A percentile compares a stretch with the other conserved stretches of the same genome.
Conservation (phyloP, 768 basidiomycete species). For the Tylopilus sp. region DNA sequence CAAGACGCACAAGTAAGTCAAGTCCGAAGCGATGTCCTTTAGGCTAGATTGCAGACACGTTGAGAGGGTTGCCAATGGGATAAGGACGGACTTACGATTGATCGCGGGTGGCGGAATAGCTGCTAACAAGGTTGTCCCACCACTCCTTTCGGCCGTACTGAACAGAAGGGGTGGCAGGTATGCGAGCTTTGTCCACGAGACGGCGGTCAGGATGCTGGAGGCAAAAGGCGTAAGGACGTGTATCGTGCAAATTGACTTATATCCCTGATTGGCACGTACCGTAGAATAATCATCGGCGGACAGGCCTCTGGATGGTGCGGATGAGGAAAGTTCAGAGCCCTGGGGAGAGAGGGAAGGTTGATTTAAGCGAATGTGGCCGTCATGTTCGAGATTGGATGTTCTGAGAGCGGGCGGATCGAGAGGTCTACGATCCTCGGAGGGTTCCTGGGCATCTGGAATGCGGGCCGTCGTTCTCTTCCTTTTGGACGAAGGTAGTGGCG, state of each 20-base stretch:
- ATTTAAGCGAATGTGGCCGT: slow-evolving; percentile 21
- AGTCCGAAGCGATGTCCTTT: slow-evolving; percentile 46
- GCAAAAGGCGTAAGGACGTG: slow-evolving; percentile 5
- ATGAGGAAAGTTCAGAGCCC: slow-evolving; percentile 30
- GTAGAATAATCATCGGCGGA: slow-evolving; percentile 25
- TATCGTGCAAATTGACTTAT: not conserved
- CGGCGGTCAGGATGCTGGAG: slow-evolving; percentile 29
- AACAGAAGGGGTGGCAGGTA: slow-evolving; percentile 26
- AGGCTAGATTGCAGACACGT: slow-evolving; percentile 32
- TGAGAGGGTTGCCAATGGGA: not conserved
- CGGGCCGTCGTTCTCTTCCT: slow-evolving; percentile 43
- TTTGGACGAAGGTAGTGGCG: slow-evolving; percentile 49
- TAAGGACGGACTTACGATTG: slow-evolving; percentile 35
- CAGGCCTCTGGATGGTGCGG: slow-evolving; percentile 24
- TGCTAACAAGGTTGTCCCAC: slow-evolving; percentile 48
- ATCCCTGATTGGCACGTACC: slow-evolving; percentile 17
- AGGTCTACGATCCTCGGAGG: slow-evolving; percentile 24
- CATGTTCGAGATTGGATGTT: slow-evolving; percentile 26
- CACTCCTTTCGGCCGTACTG: slow-evolving; percentile 38
- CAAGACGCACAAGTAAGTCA: slow-evolving; percentile 48
- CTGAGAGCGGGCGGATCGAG: slow-evolving; percentile 25
- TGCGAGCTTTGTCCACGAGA: slow-evolving; percentile 26
- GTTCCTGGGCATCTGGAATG: slow-evolving; percentile 33
- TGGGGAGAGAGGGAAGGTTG: slow-evolving; percentile 33
- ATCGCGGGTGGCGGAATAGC: slow-evolving; percentile 39